phyloP scores from a whole-genome alignment of 2,329 filamentous ascomycete species.

The Stagonosporopsis tanaceti region DNA sequence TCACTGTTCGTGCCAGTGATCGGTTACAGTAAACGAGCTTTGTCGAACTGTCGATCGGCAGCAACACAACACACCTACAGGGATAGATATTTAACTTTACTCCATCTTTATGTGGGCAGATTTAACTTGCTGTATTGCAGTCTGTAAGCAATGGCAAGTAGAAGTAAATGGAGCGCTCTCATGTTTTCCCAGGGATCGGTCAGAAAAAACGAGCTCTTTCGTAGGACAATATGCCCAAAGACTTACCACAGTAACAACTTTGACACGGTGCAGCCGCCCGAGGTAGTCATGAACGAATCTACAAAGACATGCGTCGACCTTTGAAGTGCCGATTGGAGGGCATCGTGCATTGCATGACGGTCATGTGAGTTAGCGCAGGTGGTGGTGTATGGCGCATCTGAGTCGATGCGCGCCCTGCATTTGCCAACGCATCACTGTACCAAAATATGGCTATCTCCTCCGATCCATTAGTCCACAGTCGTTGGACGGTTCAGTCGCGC shows the following conservation, averaged over 20 bases:
- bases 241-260: neutral
- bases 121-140: no score
- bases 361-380: conserved; percentile 20
- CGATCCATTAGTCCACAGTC: conserved; percentile 42
- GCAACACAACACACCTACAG: no score
- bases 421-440: conserved; percentile 49
- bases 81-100: no score
- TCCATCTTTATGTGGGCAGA: no score
- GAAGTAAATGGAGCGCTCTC: no score
- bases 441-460: conserved; percentile 35
- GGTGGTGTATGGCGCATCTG: conserved; percentile 9
- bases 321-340: conserved; percentile 27
- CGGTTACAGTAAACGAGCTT: no score
- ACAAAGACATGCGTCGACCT: conserved; percentile 12
- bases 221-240: neutral
- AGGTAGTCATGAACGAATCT: neutral
- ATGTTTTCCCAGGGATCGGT: no score
- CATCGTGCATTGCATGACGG: conserved; percentile 19
- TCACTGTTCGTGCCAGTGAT: no score
- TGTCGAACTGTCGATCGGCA: no score
- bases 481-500: conserved; percentile 33
- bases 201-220: neutral
- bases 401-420: conserved; percentile 25
- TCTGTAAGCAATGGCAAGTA: no score
- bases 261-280: neutral